These are phyloP conservation scores for Saitozyma sp. DNA, from an alignment of 768 basidiomycete species.

Conservation along the genomic window DNA sequence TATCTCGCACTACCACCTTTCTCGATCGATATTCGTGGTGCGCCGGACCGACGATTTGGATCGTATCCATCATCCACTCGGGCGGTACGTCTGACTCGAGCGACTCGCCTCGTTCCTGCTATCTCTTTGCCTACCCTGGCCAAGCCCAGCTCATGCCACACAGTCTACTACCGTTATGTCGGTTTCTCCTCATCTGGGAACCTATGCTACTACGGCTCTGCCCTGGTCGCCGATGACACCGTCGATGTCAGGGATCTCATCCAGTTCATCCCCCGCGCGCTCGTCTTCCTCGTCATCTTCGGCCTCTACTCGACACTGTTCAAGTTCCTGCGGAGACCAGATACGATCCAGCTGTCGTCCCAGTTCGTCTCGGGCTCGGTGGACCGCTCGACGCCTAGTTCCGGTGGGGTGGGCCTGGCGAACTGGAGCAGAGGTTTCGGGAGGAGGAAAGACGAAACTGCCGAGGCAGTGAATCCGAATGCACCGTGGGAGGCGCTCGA, in stretches of 20 bases:
- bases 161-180: conserved; percentile 41
- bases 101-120: neutral
- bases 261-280: conserved; percentile 50
- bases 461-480: conserved; percentile 19
- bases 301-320: conserved; percentile 44
- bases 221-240: neutral
- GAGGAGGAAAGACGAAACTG: neutral
- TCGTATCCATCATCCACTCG: conserved; percentile 37
- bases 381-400: neutral
- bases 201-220: conserved; percentile 44
- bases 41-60: conserved; percentile 28
- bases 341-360: conserved; percentile 43
- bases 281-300: conserved; percentile 45
- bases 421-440: neutral
- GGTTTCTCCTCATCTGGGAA: conserved; percentile 36
- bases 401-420: neutral
- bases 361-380: neutral
- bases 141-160: neutral
- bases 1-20: conserved; percentile 32
- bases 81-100: conserved; percentile 28
- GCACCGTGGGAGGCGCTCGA: conserved; percentile 46
- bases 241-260: conserved; percentile 40
- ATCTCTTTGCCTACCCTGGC: neutral
- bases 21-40: conserved; percentile 41
- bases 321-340: conserved; percentile 46